Percentiles rank a stretch among this genome's conserved stretches.
Conservation (phyloP, 345 rosid genomes). For the Viola odorata region DNA sequence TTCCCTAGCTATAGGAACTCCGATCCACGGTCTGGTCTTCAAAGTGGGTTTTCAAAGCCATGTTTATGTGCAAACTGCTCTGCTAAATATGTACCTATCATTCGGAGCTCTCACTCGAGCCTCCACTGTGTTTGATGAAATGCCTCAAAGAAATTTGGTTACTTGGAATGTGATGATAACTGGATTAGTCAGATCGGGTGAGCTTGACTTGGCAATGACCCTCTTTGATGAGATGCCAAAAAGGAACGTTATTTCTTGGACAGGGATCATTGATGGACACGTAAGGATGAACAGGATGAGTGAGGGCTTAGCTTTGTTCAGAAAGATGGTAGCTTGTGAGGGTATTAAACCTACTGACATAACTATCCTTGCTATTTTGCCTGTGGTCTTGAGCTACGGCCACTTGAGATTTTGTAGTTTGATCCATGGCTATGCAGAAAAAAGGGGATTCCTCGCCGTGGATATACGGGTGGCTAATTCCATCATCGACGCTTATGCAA, state of each 20-base stretch:
- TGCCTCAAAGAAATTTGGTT: slow-evolving; percentile 54
- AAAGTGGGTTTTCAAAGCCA: slow-evolving; percentile 58
- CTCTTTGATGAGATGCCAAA: slow-evolving; percentile 61
- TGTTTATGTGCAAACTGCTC: slow-evolving; percentile 65
- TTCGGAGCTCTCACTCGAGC: slow-evolving; percentile 30
- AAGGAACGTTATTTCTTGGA: slow-evolving; percentile 72
- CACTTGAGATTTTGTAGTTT: slow-evolving; percentile 42
- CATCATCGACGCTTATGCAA: slow-evolving; percentile 62
- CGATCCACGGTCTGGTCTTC: slow-evolving; percentile 49
- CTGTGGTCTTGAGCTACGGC: slow-evolving; percentile 50
- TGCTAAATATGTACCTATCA: slow-evolving; percentile 40
- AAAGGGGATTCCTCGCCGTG: slow-evolving; percentile 43
- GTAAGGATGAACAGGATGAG: slow-evolving; percentile 35
- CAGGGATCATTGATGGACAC: slow-evolving; percentile 73
- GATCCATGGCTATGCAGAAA: slow-evolving; percentile 56
- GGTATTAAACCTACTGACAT: slow-evolving; percentile 51
- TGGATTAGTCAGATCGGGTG: slow-evolving; percentile 55
- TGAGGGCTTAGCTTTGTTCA: slow-evolving; percentile 61
- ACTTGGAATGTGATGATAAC: slow-evolving; percentile 84
- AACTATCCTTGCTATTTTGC: slow-evolving; percentile 61
- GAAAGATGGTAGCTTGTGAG: slow-evolving; percentile 52
- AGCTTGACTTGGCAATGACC: slow-evolving; percentile 47
- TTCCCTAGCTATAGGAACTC: slow-evolving; percentile 29
- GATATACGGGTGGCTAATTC: slow-evolving; percentile 66
- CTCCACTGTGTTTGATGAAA: slow-evolving; percentile 52